phyloP scores from a whole-genome alignment of 192 early-diverging fungal genomes.

The Coemansia sp. region DNA sequence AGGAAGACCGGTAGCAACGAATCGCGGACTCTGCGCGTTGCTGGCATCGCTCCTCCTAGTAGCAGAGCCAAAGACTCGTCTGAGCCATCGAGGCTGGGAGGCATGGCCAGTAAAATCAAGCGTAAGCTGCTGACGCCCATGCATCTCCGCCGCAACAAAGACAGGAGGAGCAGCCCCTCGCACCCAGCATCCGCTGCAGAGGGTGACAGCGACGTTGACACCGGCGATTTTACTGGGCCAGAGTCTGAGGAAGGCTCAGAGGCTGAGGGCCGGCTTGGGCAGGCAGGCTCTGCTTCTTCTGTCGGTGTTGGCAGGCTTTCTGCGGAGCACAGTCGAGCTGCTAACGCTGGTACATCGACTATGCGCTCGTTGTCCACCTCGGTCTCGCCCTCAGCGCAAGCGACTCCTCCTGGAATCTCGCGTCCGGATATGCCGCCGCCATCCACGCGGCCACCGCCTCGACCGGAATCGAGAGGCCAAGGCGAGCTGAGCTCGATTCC shows the following conservation, averaged over 20 bases:
- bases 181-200: slow-evolving; percentile 4
- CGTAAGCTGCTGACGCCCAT: slow-evolving; percentile 27
- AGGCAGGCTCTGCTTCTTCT: not conserved
- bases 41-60: slow-evolving; percentile 4
- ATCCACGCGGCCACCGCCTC: slow-evolving; percentile 11
- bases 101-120: slow-evolving; percentile 7
- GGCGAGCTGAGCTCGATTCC: slow-evolving; percentile 17
- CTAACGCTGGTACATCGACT: not conserved
- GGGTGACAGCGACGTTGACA: slow-evolving; percentile 10
- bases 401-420: not conserved
- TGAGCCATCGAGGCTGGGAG: slow-evolving; percentile 2
- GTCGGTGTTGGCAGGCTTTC: not conserved
- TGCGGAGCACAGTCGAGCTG: not conserved
- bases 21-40: slow-evolving; percentile 25
- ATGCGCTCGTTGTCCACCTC: too few species aligned
- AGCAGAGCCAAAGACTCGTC: not conserved
- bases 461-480: not conserved
- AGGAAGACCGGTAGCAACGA: not conserved
- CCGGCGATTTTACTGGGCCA: slow-evolving; percentile 10
- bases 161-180: slow-evolving; percentile 2
- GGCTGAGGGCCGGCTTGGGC: not conserved
- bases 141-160: slow-evolving; percentile 1
- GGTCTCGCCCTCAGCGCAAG: not conserved
- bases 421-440: slow-evolving; percentile 44
- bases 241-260: slow-evolving; percentile 1